Percentiles rank a stretch among this genome's conserved stretches.
These are phyloP conservation scores for Spergularia marina DNA, from an alignment of 148 eudicot species.

Conservation along the genomic window DNA sequence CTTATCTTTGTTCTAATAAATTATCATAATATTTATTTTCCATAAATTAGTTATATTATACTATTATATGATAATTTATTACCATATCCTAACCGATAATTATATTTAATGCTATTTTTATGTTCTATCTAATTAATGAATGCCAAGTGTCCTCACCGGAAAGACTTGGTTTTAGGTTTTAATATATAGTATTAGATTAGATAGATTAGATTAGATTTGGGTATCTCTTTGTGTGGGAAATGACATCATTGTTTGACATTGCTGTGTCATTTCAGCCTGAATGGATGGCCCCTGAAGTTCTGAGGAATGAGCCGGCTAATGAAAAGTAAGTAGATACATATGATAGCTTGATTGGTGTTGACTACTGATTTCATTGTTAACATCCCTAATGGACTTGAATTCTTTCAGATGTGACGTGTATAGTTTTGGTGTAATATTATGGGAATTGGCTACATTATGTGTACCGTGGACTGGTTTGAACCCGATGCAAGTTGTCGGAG, in stretches of 20 bases:
- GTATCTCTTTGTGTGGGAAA: neutral
- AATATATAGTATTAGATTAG: too few species aligned
- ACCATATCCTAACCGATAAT: too few species aligned
- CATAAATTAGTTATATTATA: too few species aligned
- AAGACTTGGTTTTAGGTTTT: too few species aligned
- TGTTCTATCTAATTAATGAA: too few species aligned
- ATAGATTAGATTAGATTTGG: too few species aligned
- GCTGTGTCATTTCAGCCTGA: slow-evolving; percentile 67
- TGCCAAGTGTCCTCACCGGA: too few species aligned
- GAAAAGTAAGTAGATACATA: slow-evolving; percentile 69
- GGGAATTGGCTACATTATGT: slow-evolving; percentile 85
- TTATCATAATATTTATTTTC: too few species aligned
- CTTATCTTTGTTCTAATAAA: too few species aligned
- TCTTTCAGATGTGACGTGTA: slow-evolving; percentile 83
- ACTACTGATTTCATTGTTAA: neutral
- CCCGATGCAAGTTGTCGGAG: slow-evolving; percentile 99
- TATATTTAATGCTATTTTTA: too few species aligned
- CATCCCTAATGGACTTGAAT: slow-evolving; percentile 19
- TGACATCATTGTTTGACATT: slow-evolving; percentile 16
- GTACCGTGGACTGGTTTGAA: slow-evolving; percentile 94
- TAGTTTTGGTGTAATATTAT: slow-evolving; percentile 94
- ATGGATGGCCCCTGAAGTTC: slow-evolving; percentile 99
- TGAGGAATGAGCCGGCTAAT: slow-evolving; percentile 85
- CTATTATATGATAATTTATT: too few species aligned
- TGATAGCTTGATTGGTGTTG: neutral